Percentiles rank a stretch among this genome's conserved stretches.
Conservation (phyloP, 1,284 basidiomycete genomes). For the Mycena citricolor region DNA sequence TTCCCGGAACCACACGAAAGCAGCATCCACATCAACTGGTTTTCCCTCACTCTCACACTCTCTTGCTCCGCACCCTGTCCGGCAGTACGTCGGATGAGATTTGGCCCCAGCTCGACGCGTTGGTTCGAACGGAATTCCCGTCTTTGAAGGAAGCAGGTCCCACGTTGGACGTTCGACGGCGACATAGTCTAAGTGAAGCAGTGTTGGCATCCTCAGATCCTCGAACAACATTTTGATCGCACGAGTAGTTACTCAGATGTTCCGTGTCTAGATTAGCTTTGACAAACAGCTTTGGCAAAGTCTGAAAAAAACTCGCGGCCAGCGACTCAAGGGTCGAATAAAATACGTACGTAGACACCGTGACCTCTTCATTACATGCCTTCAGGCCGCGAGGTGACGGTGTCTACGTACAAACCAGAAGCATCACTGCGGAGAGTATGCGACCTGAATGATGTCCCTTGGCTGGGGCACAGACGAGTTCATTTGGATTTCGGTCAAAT, state of each 20-base stretch:
- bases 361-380: slow-evolving; percentile 21
- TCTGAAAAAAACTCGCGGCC: no score
- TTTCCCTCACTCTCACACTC: slow-evolving; percentile 44
- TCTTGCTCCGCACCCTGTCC: slow-evolving; percentile 70
- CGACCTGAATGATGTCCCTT: slow-evolving; percentile 8
- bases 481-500: slow-evolving; percentile 12
- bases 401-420: slow-evolving; percentile 2
- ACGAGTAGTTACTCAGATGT: no score
- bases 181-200: slow-evolving; percentile 53
- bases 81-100: slow-evolving; percentile 92
- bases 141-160: slow-evolving; percentile 52
- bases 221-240: no score
- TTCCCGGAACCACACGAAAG: slow-evolving; percentile 30
- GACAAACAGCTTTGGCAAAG: no score
- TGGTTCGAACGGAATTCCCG: slow-evolving; percentile 60
- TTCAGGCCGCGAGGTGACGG: slow-evolving; percentile 14
- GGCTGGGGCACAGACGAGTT: slow-evolving; percentile 4
- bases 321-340: no score
- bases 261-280: no score
- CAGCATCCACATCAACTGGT: slow-evolving; percentile 51
- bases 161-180: slow-evolving; percentile 40
- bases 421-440: background rate
- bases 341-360: slow-evolving; percentile 29
- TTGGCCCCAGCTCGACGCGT: slow-evolving; percentile 77
- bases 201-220: slow-evolving; percentile 22